Evolutionary conservation across 345 rosid species (phyloP), one percentile per base, ranked within the genome.

Genomic region (Gossypium anomalum): DNA sequence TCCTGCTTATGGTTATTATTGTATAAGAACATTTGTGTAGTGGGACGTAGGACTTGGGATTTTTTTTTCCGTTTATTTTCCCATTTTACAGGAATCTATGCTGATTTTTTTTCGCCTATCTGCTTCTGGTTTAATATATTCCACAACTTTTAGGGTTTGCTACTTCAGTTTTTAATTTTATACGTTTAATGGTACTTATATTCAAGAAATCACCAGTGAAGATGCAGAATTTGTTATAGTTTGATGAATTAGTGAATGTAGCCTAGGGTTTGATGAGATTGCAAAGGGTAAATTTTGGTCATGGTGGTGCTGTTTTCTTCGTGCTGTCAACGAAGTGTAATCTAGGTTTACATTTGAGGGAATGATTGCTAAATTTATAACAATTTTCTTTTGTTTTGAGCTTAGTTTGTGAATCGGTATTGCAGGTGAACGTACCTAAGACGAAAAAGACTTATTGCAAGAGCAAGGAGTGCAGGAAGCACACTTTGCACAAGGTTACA

Each of bases 401-500:
- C 51, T 7, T 48, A 41, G 47, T 72, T 58, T 58, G 22, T 15
- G 75, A 19, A 20, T 5, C 9, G 16, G 14, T 52, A 47, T 71
- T 9, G 48, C 74, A 92, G 97, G 97, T 92, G 85, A 92, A 92
- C 71, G 86, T 90, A 71, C 96, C 97, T 0, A 92, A 92, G 83
- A 92, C 96, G 0, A 92, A 92, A 93, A 92, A 92, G 77, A 90
- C 94, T 0, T 88, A 88, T 80, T 90, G 94, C 72, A 90, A 86
- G 82, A 92, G 79, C 89, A 92, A 92, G 92, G 92, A 87, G 41
- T 34, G 41, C 41, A 34, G 78, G 75, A 90, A 90, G 89, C 97
- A 92, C 86, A 90, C 97, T 68, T 78, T 92, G 83, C 97, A 92
- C 78, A 92, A 92, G 89, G 97, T 92, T 1, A 92, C 97, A 0